phyloP scores from a whole-genome alignment of 257 asterid species.

The Rhazya stricta region DNA sequence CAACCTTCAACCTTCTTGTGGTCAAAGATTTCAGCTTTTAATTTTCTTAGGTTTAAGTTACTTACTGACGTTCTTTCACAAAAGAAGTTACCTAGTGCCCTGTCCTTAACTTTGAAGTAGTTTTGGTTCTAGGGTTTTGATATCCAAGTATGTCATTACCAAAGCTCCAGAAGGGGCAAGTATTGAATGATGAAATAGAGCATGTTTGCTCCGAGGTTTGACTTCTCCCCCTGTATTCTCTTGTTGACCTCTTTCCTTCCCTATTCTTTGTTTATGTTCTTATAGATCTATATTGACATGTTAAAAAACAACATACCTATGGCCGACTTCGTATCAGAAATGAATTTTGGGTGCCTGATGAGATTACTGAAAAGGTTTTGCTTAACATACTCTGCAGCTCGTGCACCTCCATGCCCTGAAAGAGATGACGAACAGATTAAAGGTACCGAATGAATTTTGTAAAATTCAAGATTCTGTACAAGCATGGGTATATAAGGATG shows the following conservation, averaged over 20 bases:
- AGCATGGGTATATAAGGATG: not conserved
- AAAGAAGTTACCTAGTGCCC: too few relatives aligned
- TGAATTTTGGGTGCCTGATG: conserved; percentile 85
- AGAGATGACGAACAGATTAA: conserved; percentile 14
- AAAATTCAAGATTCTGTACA: not conserved
- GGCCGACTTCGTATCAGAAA: conserved; percentile 89
- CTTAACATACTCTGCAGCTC: conserved; percentile 97
- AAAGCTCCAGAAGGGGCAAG: too few relatives aligned
- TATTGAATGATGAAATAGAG: not conserved
- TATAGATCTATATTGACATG: not conserved
- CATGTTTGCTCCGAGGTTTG: too few relatives aligned
- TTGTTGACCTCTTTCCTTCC: not conserved
- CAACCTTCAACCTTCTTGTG: not conserved
- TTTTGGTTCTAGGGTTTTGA: not conserved
- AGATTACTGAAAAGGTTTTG: conserved; percentile 90
- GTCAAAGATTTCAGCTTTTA: too few relatives aligned
- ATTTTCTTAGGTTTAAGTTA: too few relatives aligned
- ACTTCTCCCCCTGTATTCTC: not conserved
- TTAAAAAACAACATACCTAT: conserved; percentile 45
- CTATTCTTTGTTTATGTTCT: not conserved
- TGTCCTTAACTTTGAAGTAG: too few relatives aligned
- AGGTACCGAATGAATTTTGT: not conserved
- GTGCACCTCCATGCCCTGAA: conserved; percentile 97
- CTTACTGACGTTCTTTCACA: too few relatives aligned
- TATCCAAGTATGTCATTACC: not conserved